Percentiles rank a stretch among this genome's conserved stretches.
Conservation (phyloP, 1,284 basidiomycete genomes). For the Ustilago nuda region DNA sequence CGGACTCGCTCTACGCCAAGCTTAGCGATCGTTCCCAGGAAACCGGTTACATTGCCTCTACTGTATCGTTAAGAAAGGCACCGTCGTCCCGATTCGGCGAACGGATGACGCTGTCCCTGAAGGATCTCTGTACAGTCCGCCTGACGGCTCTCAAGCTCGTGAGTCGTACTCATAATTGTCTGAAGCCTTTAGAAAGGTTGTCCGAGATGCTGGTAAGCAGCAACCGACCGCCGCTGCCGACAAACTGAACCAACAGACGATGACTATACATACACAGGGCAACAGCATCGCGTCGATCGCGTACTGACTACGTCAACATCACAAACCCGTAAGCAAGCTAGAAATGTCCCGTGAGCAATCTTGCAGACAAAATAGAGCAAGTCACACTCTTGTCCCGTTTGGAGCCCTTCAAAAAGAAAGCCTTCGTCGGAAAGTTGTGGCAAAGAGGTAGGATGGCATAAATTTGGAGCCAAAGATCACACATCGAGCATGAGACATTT, state of each 20-base stretch:
- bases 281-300: not conserved
- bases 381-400: conserved; percentile 5
- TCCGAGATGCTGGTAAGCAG: not conserved
- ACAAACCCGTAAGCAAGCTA: not conserved
- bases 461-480: conserved; percentile 2
- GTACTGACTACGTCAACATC: not conserved
- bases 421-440: not conserved
- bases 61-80: not conserved
- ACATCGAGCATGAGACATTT: conserved; percentile 13
- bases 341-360: not conserved
- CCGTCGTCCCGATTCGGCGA: not conserved
- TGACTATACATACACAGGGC: not conserved
- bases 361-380: not conserved
- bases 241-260: not conserved
- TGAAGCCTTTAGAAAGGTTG: not conserved
- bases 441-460: not conserved
- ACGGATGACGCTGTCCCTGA: not conserved
- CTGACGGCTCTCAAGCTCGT: not conserved
- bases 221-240: not conserved
- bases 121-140: not conserved
- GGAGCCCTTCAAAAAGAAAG: conserved; percentile 2
- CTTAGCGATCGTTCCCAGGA: not conserved
- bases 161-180: not conserved
- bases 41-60: not conserved
- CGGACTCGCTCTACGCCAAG: conserved; percentile 1